Conservation (phyloP, 2,329 filamentous ascomycete genomes). For the Capronia epimyces region DNA sequence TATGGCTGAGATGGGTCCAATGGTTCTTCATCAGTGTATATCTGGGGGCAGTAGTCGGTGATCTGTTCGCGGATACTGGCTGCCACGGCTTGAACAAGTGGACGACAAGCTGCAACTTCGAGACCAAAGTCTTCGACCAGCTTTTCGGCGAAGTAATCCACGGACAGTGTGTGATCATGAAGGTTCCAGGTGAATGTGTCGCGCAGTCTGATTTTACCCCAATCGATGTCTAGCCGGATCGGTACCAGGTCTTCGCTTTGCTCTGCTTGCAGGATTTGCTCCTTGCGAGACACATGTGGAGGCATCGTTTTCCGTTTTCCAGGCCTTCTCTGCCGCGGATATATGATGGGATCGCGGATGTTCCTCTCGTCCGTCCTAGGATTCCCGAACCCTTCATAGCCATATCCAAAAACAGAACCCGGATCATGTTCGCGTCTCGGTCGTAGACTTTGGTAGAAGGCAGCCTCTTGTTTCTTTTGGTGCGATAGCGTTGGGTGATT, state of each 20-base stretch:
- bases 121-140: slow-evolving; percentile 81
- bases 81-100: slow-evolving; percentile 58
- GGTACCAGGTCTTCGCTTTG: slow-evolving; percentile 88
- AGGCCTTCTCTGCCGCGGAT: slow-evolving; percentile 70
- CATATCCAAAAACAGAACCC: slow-evolving; percentile 58
- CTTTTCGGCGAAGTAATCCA: slow-evolving; percentile 79
- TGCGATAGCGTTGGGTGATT: slow-evolving; percentile 54
- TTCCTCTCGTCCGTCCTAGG: slow-evolving; percentile 65
- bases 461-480: slow-evolving; percentile 61
- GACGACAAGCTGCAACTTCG: slow-evolving; percentile 58
- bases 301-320: slow-evolving; percentile 70
- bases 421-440: slow-evolving; percentile 54
- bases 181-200: slow-evolving; percentile 99
- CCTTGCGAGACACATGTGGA: slow-evolving; percentile 69
- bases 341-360: slow-evolving; percentile 64
- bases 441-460: slow-evolving; percentile 64
- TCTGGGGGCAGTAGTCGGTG: slow-evolving; percentile 86
- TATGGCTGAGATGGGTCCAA: slow-evolving; percentile 87
- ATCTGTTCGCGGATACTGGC: slow-evolving; percentile 80
- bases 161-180: slow-evolving; percentile 75
- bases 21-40: slow-evolving; percentile 82
- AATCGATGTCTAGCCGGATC: slow-evolving; percentile 84
- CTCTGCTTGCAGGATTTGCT: slow-evolving; percentile 79
- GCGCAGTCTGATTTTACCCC: slow-evolving; percentile 89
- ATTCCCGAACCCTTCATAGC: slow-evolving; percentile 87